phyloP scores from a whole-genome alignment of 148 eudicot species.

The Rhododendron griersonianum region DNA sequence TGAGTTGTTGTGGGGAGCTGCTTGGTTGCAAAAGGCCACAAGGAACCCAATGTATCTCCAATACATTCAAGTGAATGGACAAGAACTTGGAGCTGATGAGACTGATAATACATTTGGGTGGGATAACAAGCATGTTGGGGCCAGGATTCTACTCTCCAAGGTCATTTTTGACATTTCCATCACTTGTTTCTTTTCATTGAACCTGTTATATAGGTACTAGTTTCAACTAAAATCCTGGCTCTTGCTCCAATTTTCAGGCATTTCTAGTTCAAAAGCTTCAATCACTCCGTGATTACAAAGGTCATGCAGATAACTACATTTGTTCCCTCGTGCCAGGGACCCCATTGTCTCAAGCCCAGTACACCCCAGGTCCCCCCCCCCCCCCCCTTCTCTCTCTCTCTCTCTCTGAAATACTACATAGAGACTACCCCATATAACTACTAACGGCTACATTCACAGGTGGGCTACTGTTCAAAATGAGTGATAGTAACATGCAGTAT shows the following conservation, averaged over 20 bases:
- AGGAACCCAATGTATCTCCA: slow-evolving; percentile 58
- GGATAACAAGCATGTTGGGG: slow-evolving; percentile 91
- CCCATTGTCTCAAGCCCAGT: slow-evolving; percentile 54
- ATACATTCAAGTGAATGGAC: slow-evolving; percentile 71
- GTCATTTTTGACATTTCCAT: neutral
- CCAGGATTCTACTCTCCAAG: slow-evolving; percentile 77
- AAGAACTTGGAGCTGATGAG: slow-evolving; percentile 68
- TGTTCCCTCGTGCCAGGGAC: slow-evolving; percentile 77
- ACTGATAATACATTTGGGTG: slow-evolving; percentile 75
- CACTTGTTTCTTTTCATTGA: neutral
- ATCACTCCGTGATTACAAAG: slow-evolving; percentile 58
- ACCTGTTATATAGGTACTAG: neutral
- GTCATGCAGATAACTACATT: slow-evolving; percentile 68
- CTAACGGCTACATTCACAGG: slow-evolving; percentile 29
- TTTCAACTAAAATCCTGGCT: neutral
- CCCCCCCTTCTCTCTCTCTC: neutral
- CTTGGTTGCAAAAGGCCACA: slow-evolving; percentile 81
- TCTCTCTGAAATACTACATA: neutral
- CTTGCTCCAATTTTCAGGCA: slow-evolving; percentile 26
- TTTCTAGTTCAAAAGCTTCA: slow-evolving; percentile 66
- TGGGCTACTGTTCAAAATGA: slow-evolving; percentile 69
- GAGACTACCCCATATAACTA: neutral
- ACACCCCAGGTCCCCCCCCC: slow-evolving; percentile 58
- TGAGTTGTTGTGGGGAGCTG: slow-evolving; percentile 85
- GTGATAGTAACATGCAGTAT: slow-evolving; percentile 72